Conservation (phyloP, 2,329 filamentous ascomycete species). For the Aspergillus fumigatus region DNA sequence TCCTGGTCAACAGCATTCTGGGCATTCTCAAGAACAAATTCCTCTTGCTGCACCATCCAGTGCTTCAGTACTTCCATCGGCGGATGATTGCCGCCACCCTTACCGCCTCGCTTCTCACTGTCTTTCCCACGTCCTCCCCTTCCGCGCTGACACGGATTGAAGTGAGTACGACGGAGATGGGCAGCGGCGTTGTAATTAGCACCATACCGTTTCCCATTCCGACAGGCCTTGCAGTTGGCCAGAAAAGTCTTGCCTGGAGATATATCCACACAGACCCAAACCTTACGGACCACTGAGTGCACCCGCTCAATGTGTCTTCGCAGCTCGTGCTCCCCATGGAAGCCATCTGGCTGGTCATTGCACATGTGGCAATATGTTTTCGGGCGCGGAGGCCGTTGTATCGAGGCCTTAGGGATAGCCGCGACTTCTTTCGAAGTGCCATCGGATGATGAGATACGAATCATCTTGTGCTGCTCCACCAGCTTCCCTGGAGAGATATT, state of each 20-base stretch:
- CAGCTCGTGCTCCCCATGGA: slow-evolving; percentile 81
- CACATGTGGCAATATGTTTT: slow-evolving; percentile 70
- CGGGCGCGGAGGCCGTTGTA: slow-evolving; percentile 63
- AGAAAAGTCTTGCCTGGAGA: slow-evolving; percentile 61
- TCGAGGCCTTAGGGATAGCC: slow-evolving; percentile 51
- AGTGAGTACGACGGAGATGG: slow-evolving; percentile 82
- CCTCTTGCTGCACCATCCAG: slow-evolving; percentile 58
- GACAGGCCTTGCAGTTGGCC: slow-evolving; percentile 78
- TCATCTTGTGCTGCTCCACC: slow-evolving; percentile 44
- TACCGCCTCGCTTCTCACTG: slow-evolving; percentile 57
- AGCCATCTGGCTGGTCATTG: slow-evolving; percentile 68
- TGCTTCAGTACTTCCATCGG: slow-evolving; percentile 57
- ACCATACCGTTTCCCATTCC: slow-evolving; percentile 71
- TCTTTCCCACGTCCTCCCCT: slow-evolving; percentile 54
- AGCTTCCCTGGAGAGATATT: slow-evolving; percentile 28
- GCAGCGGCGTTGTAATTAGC: slow-evolving; percentile 94
- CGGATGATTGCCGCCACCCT: slow-evolving; percentile 58
- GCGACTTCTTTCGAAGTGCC: slow-evolving; percentile 53
- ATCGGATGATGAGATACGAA: slow-evolving; percentile 49
- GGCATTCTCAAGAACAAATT: slow-evolving; percentile 38
- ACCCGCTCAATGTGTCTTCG: slow-evolving; percentile 63
- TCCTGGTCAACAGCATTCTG: slow-evolving; percentile 23
- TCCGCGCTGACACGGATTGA: slow-evolving; percentile 61
- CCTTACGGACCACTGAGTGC: slow-evolving; percentile 58
- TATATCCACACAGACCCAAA: slow-evolving; percentile 61